phyloP scores from a whole-genome alignment of 2,329 filamentous ascomycete species.

The Trichoderma citrinoviride region DNA sequence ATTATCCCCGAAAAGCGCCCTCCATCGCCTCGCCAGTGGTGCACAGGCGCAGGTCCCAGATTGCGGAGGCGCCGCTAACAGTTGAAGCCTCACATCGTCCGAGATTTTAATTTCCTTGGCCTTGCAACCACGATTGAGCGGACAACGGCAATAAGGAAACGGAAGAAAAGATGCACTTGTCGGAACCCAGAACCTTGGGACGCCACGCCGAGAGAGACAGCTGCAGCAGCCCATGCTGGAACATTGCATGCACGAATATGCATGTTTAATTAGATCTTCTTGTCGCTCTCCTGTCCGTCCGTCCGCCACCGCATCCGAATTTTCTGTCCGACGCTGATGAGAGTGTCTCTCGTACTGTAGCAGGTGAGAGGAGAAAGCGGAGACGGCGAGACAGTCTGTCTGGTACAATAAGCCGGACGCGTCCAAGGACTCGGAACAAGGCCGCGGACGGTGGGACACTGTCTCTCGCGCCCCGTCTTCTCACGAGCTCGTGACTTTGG shows the following conservation, averaged over 20 bases:
- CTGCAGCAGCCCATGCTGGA: background rate
- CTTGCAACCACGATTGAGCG: slow-evolving; percentile 7
- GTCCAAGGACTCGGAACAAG: slow-evolving; percentile 7
- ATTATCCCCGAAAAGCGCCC: slow-evolving; percentile 3
- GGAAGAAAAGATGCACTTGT: background rate
- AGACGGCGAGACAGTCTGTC: slow-evolving; percentile 8
- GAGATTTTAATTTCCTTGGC: slow-evolving; percentile 15
- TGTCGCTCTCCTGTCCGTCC: background rate
- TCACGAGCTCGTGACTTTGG: slow-evolving; percentile 13
- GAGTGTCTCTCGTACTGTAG: background rate
- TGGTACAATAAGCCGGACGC: slow-evolving; percentile 15
- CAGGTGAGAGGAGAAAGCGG: background rate
- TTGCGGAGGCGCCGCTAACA: slow-evolving; percentile 18
- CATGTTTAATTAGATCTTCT: slow-evolving; percentile 12
- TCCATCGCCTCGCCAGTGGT: background rate
- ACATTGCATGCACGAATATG: slow-evolving; percentile 4
- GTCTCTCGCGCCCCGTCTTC: slow-evolving; percentile 4
- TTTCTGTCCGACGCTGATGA: background rate
- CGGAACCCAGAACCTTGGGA: slow-evolving; percentile 8
- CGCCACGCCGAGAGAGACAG: slow-evolving; percentile 2
- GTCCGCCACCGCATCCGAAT: background rate
- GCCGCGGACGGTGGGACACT: slow-evolving; percentile 16
- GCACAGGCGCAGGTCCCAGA: background rate
- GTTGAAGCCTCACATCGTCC: background rate
- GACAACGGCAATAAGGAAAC: too few species aligned